phyloP scores from a whole-genome alignment of 1,284 basidiomycete species.

The Filobasidium uniguttulatum region DNA sequence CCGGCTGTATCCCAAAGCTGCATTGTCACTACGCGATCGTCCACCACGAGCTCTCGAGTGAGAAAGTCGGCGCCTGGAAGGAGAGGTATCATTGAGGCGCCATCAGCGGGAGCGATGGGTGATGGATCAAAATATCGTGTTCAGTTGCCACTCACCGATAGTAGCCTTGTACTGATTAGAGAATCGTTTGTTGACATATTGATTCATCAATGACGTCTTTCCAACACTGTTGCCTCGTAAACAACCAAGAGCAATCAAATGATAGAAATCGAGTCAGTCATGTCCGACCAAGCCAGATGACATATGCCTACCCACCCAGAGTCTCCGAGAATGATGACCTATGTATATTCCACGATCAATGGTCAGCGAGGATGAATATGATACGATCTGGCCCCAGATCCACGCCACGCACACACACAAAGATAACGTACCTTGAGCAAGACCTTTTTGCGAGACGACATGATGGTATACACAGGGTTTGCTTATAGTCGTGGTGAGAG shows the following conservation, averaged over 20 bases:
- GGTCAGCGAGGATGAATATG: conserved; percentile 2
- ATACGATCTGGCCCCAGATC: neutral
- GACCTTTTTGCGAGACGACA: conserved; percentile 54
- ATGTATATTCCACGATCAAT: conserved; percentile 2
- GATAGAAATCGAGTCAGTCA: neutral
- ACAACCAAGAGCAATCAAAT: neutral
- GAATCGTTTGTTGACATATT: conserved; percentile 99
- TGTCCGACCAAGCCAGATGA: neutral
- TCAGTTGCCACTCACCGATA: conserved; percentile 48
- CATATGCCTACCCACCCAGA: conserved; percentile 57
- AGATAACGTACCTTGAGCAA: conserved; percentile 66
- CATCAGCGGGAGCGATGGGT: conserved; percentile 16
- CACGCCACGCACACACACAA: no score
- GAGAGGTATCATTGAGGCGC: conserved; percentile 31
- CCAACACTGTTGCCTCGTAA: conserved; percentile 56
- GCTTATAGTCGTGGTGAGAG: neutral
- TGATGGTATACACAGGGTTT: conserved; percentile 18
- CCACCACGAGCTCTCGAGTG: conserved; percentile 97
- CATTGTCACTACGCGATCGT: conserved; percentile 96
- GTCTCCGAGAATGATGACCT: conserved; percentile 98
- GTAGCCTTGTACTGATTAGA: conserved; percentile 99
- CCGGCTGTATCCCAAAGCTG: conserved; percentile 99
- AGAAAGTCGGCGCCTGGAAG: conserved; percentile 46
- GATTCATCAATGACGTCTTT: conserved; percentile 99
- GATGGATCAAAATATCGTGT: neutral